Base-by-base conservation (phyloP, 352 stramenopile genomes). In the Globisporangium emineosum region DNA sequence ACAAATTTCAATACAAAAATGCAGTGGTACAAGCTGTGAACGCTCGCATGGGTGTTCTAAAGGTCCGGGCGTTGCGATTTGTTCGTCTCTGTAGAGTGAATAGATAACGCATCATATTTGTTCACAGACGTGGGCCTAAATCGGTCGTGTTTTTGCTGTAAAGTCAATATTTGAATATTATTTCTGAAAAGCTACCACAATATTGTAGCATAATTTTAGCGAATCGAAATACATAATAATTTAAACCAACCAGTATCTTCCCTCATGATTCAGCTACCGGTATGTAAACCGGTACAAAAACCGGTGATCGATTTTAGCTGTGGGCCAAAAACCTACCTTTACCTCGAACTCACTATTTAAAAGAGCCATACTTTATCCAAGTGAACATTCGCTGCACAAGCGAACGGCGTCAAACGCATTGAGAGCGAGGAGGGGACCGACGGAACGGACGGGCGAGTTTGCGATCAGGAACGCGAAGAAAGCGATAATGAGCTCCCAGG, bases 401-500 rank as follows among this genome's bases (percentile, higher is more conserved):
- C 12, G 21, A 53, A 53, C 47, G 47, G 47, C 47, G 47, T 47
- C 47, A 53, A 53, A 53, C 23, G 47, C 47, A 19, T 19, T 53
- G 40, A 47, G 40, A 47, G 40, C 10, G 47, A 53, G 6, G 49
- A 55, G 49, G 49, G 49, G 49, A 55, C 13, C 6, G 27, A 30
- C 49, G 50, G 50, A 37, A 57, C 50, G 50, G 50, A 21, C 50
- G 29, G n/a, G 17, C 50, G 32, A 32, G 30, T 57, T 35, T 57
- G 50, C 50, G 27, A 57, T 57, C 49, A 55, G 49, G 49, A 55
- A 33, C 49, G 49, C 35, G 25, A 55, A 29, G 49, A 35, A 35
- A 21, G 49, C 49, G 49, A 55, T 2, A 13, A 93, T 91, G 81
- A 90, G 78, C 72, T 86, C 84, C 57, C 77, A 81, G 40, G 74